Percentiles rank a stretch among this genome's conserved stretches.
These are phyloP conservation scores for Coniophora puteana DNA, from an alignment of 1,284 basidiomycete genomes.

Conservation along the genomic window DNA sequence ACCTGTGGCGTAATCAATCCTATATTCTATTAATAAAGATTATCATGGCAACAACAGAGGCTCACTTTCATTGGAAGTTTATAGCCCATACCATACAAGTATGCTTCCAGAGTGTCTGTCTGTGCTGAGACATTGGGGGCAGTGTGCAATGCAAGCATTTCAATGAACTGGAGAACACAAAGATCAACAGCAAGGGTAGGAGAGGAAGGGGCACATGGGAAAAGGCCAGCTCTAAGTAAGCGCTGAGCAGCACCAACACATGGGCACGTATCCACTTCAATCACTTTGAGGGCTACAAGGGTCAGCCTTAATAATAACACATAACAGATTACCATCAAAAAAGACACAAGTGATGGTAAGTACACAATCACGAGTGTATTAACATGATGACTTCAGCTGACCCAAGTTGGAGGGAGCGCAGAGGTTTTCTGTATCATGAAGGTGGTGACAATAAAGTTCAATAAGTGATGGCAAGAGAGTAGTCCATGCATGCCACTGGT, in stretches of 20 bases:
- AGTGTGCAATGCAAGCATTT: slow-evolving; percentile 14
- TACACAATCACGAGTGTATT: no score
- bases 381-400: no score
- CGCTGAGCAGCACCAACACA: slow-evolving; percentile 18
- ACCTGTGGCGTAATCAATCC: slow-evolving; percentile 12
- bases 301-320: background rate
- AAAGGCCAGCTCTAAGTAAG: slow-evolving; percentile 15
- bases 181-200: slow-evolving; percentile 23
- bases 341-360: slow-evolving; percentile 1
- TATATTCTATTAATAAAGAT: slow-evolving; percentile 3
- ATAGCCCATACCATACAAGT: slow-evolving; percentile 12
- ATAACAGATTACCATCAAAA: slow-evolving; percentile 1
- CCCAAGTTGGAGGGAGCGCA: no score
- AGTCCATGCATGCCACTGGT: no score
- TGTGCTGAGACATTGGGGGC: slow-evolving; percentile 21
- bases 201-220: slow-evolving; percentile 17
- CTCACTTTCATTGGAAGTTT: slow-evolving; percentile 10
- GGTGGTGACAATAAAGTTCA: no score
- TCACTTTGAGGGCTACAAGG: background rate
- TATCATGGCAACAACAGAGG: slow-evolving; percentile 1
- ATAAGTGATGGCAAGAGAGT: no score
- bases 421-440: no score
- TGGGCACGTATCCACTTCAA: background rate
- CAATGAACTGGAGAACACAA: slow-evolving; percentile 17
- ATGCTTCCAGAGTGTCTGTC: slow-evolving; percentile 17